Base-by-base conservation (phyloP, 306 rosid species). In the Mimosa bimucronata region DNA sequence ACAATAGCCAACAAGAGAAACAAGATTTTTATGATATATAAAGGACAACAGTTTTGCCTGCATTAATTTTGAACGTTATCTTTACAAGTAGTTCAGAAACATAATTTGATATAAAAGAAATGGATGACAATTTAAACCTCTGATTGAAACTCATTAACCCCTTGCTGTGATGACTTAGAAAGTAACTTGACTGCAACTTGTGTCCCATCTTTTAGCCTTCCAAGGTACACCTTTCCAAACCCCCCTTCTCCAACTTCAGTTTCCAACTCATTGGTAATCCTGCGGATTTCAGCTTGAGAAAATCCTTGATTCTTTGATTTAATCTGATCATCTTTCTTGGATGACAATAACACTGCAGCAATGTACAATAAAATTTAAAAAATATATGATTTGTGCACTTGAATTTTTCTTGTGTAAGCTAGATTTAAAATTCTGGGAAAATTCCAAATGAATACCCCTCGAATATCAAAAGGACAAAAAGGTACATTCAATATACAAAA, bases 241-340 rank as follows among this genome's bases (percentile, higher is more conserved):
- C 90, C 92, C 19, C 92, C 89, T 65, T 26, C 69, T 40, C 92
- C 92, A 76, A 87, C 66, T 29, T 75, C 58, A 15, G 81, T 85
- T 31, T 64, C 73, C 37, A 82, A 83, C 58, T 90, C 75, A 19
- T 84, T 82, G 3, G 91, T 86, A 7, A 88, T 88, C 8, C 30
- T 2, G 6, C 76, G n/a, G 52, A 88, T 61, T 60, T 90, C 84
- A 0, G 70, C 66, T 44, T 68, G 83, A 52, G 72, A 53, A 44
- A 84, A 84, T 10, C 60, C 66, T 23, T 18, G 82, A 30, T 80
- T 46, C 25, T 73, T 87, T 65, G 58, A 52, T 52, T 52, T 52
- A 18, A 52, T 19, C 25, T 8, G 58, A 52, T 9, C 58, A 52
- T 52, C 21, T 52, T 52, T 52, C 25, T 52, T 52, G 23, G 9